Evolutionary conservation across 306 rosid species (phyloP).

Genomic region (apple (Malus domestica)): DNA sequence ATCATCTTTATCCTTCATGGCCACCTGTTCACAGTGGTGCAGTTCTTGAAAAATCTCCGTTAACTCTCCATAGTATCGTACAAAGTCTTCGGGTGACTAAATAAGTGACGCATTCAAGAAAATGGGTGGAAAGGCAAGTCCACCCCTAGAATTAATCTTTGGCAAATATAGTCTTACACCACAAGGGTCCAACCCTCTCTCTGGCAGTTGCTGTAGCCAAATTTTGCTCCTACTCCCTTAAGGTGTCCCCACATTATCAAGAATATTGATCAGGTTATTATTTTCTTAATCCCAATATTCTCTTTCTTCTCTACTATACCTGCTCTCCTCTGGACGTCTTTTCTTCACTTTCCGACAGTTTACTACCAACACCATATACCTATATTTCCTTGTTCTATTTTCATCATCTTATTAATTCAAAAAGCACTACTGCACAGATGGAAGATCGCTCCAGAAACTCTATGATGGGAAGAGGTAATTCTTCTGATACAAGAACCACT

Average conservation of each 20-base stretch:
- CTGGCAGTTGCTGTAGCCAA: neutral
- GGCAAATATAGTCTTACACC: slow-evolving; percentile 21
- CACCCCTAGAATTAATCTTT: slow-evolving; percentile 18
- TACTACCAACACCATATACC: neutral
- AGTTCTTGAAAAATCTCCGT: too few species aligned
- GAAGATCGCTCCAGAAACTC: slow-evolving; percentile 29
- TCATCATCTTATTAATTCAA: neutral
- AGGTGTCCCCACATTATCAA: slow-evolving; percentile 23
- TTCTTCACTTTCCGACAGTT: neutral
- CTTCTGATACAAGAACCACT: slow-evolving; percentile 15
- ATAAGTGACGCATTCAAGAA: slow-evolving; percentile 40
- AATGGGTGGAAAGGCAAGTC: slow-evolving; percentile 28
- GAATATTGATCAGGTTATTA: slow-evolving; percentile 19
- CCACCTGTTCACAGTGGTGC: too few species aligned
- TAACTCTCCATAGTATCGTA: neutral
- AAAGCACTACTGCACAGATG: neutral
- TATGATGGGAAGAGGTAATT: slow-evolving; percentile 16
- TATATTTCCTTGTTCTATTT: slow-evolving; percentile 1
- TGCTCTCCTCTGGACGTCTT: neutral
- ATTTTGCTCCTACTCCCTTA: slow-evolving; percentile 23
- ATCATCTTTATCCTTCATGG: too few species aligned
- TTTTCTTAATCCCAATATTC: neutral
- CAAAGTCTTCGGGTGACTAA: slow-evolving; percentile 19
- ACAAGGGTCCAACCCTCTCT: slow-evolving; percentile 32
- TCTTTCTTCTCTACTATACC: neutral